Evolutionary conservation across 2,329 filamentous ascomycete genomes (phyloP).

Genomic region (Botrytis sinoallii): DNA sequence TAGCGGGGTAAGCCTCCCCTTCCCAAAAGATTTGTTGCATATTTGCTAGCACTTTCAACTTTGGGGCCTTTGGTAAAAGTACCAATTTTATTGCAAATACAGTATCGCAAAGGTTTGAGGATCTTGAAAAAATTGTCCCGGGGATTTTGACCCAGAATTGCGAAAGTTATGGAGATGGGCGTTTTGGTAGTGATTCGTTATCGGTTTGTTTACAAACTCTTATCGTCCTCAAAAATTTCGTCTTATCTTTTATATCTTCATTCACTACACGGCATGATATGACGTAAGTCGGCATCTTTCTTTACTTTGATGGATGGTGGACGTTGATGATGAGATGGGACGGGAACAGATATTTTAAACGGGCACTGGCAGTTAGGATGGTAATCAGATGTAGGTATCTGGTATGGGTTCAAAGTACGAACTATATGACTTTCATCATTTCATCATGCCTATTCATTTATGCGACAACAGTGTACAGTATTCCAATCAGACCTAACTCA

Average conservation of each 20-base stretch:
- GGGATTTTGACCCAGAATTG: not conserved
- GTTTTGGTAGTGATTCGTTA: not conserved
- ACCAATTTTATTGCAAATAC: not conserved
- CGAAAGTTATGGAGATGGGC: too few relatives aligned
- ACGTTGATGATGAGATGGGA: not conserved
- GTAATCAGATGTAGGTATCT: not conserved
- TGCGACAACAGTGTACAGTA: not conserved
- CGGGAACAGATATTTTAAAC: not conserved
- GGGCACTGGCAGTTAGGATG: not conserved
- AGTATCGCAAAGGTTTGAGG: too few relatives aligned
- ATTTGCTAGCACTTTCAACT: not conserved
- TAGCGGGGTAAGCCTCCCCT: not conserved
- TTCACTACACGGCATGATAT: not conserved
- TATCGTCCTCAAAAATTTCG: not conserved
- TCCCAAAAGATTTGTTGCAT: not conserved
- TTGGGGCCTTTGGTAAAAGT: not conserved
- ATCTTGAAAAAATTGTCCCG: not conserved
- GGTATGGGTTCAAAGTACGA: not conserved
- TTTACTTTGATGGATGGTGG: not conserved
- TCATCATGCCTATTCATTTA: not conserved
- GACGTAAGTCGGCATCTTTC: not conserved
- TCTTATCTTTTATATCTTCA: not conserved
- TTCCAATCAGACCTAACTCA: not conserved
- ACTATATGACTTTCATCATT: not conserved
- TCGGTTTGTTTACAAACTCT: slow-evolving; percentile 2